Evolutionary conservation across 352 stramenopile species (phyloP), one percentile per base, ranked within the genome.

Genomic region (Thraustotheca clavata): DNA sequence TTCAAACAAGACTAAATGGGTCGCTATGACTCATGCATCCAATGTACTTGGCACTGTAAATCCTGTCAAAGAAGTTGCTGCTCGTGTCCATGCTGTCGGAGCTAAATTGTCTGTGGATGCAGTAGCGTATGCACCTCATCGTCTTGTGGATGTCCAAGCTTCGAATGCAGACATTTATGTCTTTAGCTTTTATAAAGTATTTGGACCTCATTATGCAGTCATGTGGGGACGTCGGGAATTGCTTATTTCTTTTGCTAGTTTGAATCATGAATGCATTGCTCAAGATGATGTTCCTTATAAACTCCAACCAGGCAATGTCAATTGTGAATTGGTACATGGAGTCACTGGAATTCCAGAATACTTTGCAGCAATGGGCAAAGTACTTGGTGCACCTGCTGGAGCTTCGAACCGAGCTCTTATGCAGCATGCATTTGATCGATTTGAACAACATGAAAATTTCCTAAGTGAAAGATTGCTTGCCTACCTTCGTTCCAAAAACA

Each of bases 121-220:
- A 3, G 65, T 70, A 3, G 54, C 59, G 1, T 67, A 67, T 32
- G 65, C 65, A 20, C 65, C 65, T 22, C 65, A 70, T 31, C 40
- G 41, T 12, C 35, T 59, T 6, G 38, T 70, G 2, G 65, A 70
- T 46, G 65, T 70, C 11, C 34, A 70, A 14, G 41, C 38, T 8
- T 46, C 47, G 22, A 59, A 49, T 38, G 39, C 35, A 36, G 65
- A 70, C 46, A 34, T 67, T 12, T 59, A 60, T 22, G 60, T 68
- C 4, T 49, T 70, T 49, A 60, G 34, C 57, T 39, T 66, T 31
- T 70, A 70, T 59, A 70, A 70, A 32, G 59, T 70, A n/a, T 70
- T 68, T 50, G 65, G 65, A 32, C 65, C 65, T 32, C 65, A 70
- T 50, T 62, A 50, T 49, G 54, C 54, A 3, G 41, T 65, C n/a